These are phyloP conservation scores for Auriscalpium vulgare DNA, from an alignment of 768 basidiomycete species.

Conservation along the genomic window DNA sequence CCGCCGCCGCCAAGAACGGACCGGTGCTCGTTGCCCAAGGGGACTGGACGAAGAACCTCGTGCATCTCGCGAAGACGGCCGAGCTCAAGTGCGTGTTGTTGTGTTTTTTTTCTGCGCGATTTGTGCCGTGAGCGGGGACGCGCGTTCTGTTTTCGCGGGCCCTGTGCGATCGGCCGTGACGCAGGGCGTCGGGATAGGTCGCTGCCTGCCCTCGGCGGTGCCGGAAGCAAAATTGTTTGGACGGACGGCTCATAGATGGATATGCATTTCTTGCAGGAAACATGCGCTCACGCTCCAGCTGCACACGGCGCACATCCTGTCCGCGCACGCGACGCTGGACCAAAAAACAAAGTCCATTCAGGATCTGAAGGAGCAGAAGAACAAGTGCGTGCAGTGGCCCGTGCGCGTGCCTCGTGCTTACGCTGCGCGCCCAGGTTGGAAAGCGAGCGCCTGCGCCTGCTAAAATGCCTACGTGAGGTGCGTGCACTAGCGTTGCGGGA, in stretches of 20 bases:
- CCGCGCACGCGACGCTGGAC: conserved; percentile 73
- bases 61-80: conserved; percentile 80
- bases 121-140: background rate
- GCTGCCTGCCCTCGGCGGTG: too few relatives aligned
- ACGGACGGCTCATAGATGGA: background rate
- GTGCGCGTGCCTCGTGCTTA: background rate
- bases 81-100: conserved; percentile 67
- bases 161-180: background rate
- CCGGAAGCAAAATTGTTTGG: too few relatives aligned
- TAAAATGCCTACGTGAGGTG: conserved; percentile 66
- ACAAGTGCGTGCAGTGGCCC: conserved; percentile 46
- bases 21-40: conserved; percentile 56
- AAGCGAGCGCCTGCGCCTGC: conserved; percentile 62
- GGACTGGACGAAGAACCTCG: conserved; percentile 82
- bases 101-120: background rate
- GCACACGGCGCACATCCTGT: conserved; percentile 81
- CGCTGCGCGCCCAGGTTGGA: conserved; percentile 44
- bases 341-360: conserved; percentile 73
- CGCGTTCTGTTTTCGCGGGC: background rate
- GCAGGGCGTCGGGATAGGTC: background rate
- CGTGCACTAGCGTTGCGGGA: too few relatives aligned
- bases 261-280: conserved; percentile 39
- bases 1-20: background rate
- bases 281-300: conserved; percentile 73
- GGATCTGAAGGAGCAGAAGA: conserved; percentile 78